Evolutionary conservation across 768 basidiomycete species (phyloP), one percentile per base, ranked within the genome.

Genomic region (Hericium alpestre): DNA sequence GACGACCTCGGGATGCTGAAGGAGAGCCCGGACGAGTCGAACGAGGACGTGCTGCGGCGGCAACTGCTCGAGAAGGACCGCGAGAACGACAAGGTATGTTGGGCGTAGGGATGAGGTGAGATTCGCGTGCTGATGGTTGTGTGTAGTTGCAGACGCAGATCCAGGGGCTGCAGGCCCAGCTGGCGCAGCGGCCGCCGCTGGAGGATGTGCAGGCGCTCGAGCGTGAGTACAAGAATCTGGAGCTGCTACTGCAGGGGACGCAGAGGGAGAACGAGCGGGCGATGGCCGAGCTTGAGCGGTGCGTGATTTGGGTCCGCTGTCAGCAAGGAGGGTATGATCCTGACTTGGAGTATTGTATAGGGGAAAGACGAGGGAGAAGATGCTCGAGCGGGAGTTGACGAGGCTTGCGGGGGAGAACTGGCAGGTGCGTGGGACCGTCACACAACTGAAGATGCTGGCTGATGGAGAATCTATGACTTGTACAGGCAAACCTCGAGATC

Each of bases 241-340:
- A 90, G 40, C 73, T 92, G 16, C 73, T 92, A 3, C 70, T 90
- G 0, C 80, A 87, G 58, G 90, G 89, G 0, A 91, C 90, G 0
- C 88, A 90, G 61, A 73, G 88, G 52, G 90, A 93, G 72, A 93
- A 93, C 64, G 89, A 91, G 63, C 76, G 85, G 51, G 86, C 84
- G 60, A 91, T 92, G 90, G 75, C 80, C 0, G 87, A 90, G 58
- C 73, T 90, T 2, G 89, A 91, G 56, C 76, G 84, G 86, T 84
- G 56, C 52, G 74, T 71, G 18, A 32, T 8, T 32, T 32, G 32
- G 32, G 16, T 20, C 20, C 25, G n/a, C 18, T n/a, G 9, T 38
- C 20, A 20, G 27, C 6, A 23, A 20, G 23, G 22, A 47, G 46
- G 25, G 46, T 51, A 48, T 2, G 13, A 16, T 3, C 6, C 51